Percentiles rank a stretch among this genome's conserved stretches.
phyloP scores from a whole-genome alignment of 768 basidiomycete genomes.

The Paxillus rubicundulus region DNA sequence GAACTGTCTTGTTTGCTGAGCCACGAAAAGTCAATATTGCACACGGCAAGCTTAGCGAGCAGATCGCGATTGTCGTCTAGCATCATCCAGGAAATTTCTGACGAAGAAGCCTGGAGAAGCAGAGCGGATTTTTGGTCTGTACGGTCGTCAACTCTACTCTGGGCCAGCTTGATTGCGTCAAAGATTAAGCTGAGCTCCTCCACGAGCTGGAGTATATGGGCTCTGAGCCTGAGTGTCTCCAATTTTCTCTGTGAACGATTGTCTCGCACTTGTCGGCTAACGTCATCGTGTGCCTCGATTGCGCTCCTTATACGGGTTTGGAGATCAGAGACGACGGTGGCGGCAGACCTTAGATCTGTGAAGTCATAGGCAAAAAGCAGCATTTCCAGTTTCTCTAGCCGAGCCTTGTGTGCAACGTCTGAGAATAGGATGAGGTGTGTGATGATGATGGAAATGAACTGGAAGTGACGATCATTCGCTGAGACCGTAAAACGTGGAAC shows the following conservation, averaged over 20 bases:
- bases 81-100: conserved; percentile 92
- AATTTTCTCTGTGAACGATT: conserved; percentile 41
- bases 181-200: conserved; percentile 84
- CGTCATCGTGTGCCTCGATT: conserved; percentile 49
- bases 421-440: conserved; percentile 87
- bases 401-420: conserved; percentile 78
- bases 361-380: conserved; percentile 89
- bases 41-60: conserved; percentile 83
- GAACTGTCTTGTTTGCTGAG: conserved; percentile 86
- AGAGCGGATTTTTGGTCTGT: conserved; percentile 78
- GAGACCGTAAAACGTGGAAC: conserved; percentile 87
- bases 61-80: conserved; percentile 68
- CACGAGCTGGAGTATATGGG: conserved; percentile 66
- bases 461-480: conserved; percentile 79
- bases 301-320: conserved; percentile 71
- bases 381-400: conserved; percentile 74
- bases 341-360: conserved; percentile 68
- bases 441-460: conserved; percentile 82
- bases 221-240: conserved; percentile 65
- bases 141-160: conserved; percentile 66
- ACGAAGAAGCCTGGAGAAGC: conserved; percentile 75
- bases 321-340: conserved; percentile 64
- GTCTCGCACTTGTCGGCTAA: conserved; percentile 32
- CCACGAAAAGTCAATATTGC: conserved; percentile 77
- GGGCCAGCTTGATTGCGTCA: conserved; percentile 80